These are phyloP conservation scores for Penicillium manginii DNA, from an alignment of 495 filamentous ascomycete species.

Conservation along the genomic window DNA sequence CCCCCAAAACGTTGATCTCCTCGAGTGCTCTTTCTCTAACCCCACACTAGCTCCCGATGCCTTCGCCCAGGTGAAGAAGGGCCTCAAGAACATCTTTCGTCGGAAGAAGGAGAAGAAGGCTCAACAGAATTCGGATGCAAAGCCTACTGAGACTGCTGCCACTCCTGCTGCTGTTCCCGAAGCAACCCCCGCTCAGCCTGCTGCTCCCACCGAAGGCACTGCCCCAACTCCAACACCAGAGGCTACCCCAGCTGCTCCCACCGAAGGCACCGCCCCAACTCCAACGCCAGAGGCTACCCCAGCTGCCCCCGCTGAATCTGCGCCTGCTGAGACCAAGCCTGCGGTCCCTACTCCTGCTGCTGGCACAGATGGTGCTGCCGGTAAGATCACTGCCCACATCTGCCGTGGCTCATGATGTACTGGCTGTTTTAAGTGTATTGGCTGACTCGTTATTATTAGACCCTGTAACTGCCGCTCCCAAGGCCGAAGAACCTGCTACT, in stretches of 20 bases:
- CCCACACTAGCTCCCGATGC: conserved; percentile 23
- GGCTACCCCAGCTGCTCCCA: neutral
- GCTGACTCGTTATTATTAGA: neutral
- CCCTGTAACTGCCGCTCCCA: conserved; percentile 2
- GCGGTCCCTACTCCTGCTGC: conserved; percentile 6
- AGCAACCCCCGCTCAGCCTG: conserved; percentile 7
- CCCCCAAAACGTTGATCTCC: neutral
- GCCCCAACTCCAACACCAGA: conserved; percentile 2
- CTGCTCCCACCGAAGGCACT: conserved; percentile 9
- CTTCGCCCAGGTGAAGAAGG: conserved; percentile 33
- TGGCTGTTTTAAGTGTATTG: neutral
- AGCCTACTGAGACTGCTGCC: conserved; percentile 15
- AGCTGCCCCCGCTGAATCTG: neutral
- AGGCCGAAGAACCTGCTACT: conserved; percentile 14
- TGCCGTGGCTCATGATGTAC: neutral
- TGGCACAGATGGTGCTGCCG: neutral
- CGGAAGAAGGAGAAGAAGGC: conserved; percentile 28
- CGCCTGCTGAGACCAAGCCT: neutral
- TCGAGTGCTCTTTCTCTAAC: conserved; percentile 13
- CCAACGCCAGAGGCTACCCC: conserved; percentile 9
- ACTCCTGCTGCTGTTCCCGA: conserved; percentile 5
- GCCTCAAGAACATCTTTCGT: conserved; percentile 32
- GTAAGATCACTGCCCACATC: neutral
- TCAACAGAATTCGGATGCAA: conserved; percentile 11
- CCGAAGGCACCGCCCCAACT: conserved; percentile 6